Base-by-base conservation (phyloP, 73 alveolate species). In the Stentor roeselii region DNA sequence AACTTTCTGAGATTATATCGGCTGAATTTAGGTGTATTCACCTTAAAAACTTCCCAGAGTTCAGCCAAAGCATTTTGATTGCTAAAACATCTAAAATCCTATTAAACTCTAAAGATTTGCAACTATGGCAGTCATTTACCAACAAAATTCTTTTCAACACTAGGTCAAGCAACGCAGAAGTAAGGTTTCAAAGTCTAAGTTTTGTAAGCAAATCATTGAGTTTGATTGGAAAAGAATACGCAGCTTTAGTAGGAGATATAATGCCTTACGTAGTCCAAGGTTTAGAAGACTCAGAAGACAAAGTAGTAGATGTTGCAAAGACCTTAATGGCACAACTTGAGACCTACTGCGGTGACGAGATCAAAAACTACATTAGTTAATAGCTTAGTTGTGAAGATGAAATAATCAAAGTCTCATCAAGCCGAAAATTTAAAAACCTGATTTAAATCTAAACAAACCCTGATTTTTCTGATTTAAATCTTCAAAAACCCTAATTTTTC, bases 241-340 rank as follows among this genome's bases (percentile, higher is more conserved):
- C 37, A 21, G 37, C 50, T 1, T 34, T 67, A 1, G 11, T 67
- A 21, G 41, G 41, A 11, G 80, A 67, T 32, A 67, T 67, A 30
- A 67, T 67, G 80, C 80, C 80, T 67, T 67, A 27, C 41, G 80
- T 67, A 27, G 15, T 32, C 11, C 42, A 67, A 67, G 80, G 41
- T 21, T 21, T 67, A 11, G 80, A 67, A 67, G 80, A 67, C 41
- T 36, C 11, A 30, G 37, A 67, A 21, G 80, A 67, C 41, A 21
- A 36, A 2, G 80, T 67, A 14, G 34, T 40, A 2, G 37, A 30
- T 2, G 37, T 67, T n/a, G 80, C 80, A 11, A 67, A 67, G 37
- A 67, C 14, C 41, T 40, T 67, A 14, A 14, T 67, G 37, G 14
- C 80, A 27, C 80, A 67, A 40, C 41, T 67, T 21, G 80, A 67